These are phyloP conservation scores for Barbarea vulgaris DNA, from an alignment of 345 rosid genomes.

Conservation along the genomic window DNA sequence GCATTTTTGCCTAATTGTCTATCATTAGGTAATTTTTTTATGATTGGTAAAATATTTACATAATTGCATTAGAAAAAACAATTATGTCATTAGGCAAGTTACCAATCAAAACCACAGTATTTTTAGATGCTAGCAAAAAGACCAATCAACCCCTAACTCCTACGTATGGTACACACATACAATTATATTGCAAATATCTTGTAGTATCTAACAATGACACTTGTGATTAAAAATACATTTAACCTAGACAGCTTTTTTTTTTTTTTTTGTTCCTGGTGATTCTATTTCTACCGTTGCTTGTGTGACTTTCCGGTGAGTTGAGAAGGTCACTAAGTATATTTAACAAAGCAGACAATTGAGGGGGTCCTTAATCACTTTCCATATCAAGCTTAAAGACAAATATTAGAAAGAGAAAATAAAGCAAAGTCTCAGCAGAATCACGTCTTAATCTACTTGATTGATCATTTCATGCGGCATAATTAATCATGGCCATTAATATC, in stretches of 20 bases:
- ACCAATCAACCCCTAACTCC: not conserved
- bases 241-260: conserved; percentile 19
- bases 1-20: too few relatives aligned
- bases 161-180: conserved; percentile 7
- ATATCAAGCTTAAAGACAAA: conserved; percentile 31
- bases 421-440: conserved; percentile 40
- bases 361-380: conserved; percentile 44
- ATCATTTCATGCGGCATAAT: conserved; percentile 31
- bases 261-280: not conserved
- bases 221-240: conserved; percentile 20
- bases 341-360: conserved; percentile 39
- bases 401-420: conserved; percentile 30
- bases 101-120: not conserved
- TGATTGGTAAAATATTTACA: too few relatives aligned
- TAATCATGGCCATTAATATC: conserved; percentile 33
- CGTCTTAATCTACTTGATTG: conserved; percentile 38
- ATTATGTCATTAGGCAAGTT: too few relatives aligned
- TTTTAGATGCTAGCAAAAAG: not conserved
- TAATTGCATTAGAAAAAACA: too few relatives aligned
- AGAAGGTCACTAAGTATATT: conserved; percentile 34
- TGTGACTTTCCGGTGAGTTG: conserved; percentile 36
- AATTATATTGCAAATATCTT: conserved; percentile 21
- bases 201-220: conserved; percentile 26
- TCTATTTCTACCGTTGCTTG: conserved; percentile 14
- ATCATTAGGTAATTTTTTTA: too few relatives aligned